Base-by-base conservation (phyloP, 2,329 filamentous ascomycete species). In the Pyrenochaeta sp. region DNA sequence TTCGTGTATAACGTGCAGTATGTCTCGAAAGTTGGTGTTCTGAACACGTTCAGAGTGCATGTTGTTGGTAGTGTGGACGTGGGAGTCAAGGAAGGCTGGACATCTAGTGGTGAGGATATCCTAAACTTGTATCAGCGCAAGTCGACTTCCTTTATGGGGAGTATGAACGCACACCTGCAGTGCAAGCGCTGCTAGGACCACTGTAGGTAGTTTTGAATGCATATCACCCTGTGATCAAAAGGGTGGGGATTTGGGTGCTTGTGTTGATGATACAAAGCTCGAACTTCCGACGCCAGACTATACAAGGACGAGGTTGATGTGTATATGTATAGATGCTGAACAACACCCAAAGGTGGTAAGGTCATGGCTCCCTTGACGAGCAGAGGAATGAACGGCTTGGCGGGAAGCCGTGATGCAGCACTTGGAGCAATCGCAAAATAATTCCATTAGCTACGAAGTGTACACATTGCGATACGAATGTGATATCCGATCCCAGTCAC, bases 1-100 rank as follows among this genome's bases (percentile, higher is more conserved):
- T 51, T 54, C 14, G 54, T 45, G 37, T 61, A 59, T 9, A 67
- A 64, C 4, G 67, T 73, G 48, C 70, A 73, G 21, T 63, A 47
- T 1, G 31, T 47, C 5, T 51, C 45, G 17, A 66, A 47, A 0
- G 61, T 56, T 1, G 69, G 68, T n/a, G 40, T 30, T 29, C 57
- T 59, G 7, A 68, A 37, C 4, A 67, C 43, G 7, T 45, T 54
- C 11, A 57, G 48, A 1, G 49, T 63, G 50, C 68, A 72, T 15
- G 53, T 48, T 17, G 58, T 55, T 31, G 54, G 27, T 20, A 42
- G 20, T 30, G 61, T 39, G 20, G 42, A 18, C 0, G 51, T 35
- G 1, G 20, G 3, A 11, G 9, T 27, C n/a, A 33, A 7, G 27
- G 33, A 27, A 6, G 35, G 7, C 29, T 42, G 12, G 12, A 35